These are phyloP conservation scores for Phytophthora sp. DNA, from an alignment of 352 stramenopile genomes.

Conservation along the genomic window DNA sequence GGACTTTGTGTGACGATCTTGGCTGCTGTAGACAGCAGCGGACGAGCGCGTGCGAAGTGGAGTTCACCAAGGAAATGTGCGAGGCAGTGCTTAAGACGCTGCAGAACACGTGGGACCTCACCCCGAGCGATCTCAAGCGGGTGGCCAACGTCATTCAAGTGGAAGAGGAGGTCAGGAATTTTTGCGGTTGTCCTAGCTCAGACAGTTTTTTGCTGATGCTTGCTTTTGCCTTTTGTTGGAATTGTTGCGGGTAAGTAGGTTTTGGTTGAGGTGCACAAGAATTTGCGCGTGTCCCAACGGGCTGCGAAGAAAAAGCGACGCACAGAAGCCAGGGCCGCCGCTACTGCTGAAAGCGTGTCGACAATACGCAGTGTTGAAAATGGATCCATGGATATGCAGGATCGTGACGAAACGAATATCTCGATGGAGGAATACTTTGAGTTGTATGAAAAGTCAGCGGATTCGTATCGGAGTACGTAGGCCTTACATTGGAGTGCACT, in stretches of 20 bases:
- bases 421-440: constrained; percentile 51
- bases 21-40: constrained; percentile 51
- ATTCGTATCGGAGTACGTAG: constrained; percentile 73
- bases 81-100: constrained; percentile 67
- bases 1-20: neutral
- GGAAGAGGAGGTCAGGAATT: constrained; percentile 45
- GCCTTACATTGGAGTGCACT: neutral
- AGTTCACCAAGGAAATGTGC: constrained; percentile 80
- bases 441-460: constrained; percentile 60
- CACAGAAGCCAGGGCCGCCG: constrained; percentile 19
- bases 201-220: neutral
- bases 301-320: constrained; percentile 48
- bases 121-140: constrained; percentile 53
- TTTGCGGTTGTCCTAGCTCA: neutral
- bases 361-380: neutral
- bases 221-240: neutral
- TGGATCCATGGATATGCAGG: neutral
- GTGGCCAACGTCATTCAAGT: constrained; percentile 71
- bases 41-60: constrained; percentile 71
- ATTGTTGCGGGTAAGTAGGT: constrained; percentile 37
- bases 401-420: constrained; percentile 15
- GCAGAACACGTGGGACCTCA: constrained; percentile 77
- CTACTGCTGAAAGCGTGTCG: constrained; percentile 7
- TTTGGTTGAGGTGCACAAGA: constrained; percentile 70
- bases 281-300: constrained; percentile 42